Evolutionary conservation across 805 yeast species (phyloP), one percentile per base, ranked within the genome.

Genomic region (Jamesozyma spencerorum): DNA sequence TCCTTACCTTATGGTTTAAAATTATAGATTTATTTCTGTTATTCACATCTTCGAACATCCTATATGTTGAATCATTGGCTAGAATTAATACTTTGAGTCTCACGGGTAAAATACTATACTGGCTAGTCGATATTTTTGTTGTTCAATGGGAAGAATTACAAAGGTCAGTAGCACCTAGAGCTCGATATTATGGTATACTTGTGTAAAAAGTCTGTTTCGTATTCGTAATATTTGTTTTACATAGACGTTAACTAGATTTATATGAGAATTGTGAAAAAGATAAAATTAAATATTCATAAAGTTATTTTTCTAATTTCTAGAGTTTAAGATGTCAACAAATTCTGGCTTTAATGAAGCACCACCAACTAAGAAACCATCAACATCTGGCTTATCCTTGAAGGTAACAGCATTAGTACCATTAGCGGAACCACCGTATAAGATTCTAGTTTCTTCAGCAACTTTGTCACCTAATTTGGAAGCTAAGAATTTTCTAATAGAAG

Each of bases 331-430:
- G 70, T 86, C 92, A 62, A 85, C 79, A 63, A 92, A 92, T 74
- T 92, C 98, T 52, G 98, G 95, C 78, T 92, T 92, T 69, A 92
- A 79, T 36, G 94, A 85, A 62, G 98, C 98, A 73, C 98, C 98
- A 63, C 98, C 98, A 57, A 92, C 98, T 61, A 92, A 79, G 90
- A 88, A 92, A 40, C 98, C 98, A 63, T 92, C 98, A 50, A 92
- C 94, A 62, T 92, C 96, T 19, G 71, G 70, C 78, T 86, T 86
- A 71, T 79, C 92, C 72, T 80, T 85, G 79, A 92, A 88, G 51
- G 90, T 78, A 44, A 72, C 66, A 53, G 94, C 92, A 70, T 90
- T 92, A 73, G 78, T 77, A 66, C 95, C 97, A 69, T 85, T 90
- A 60, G 90, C 98, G 48, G 95, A 85, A 63, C 98, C 98, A 70